phyloP scores from a whole-genome alignment of 768 basidiomycete genomes.

The Lentinula raphanica region DNA sequence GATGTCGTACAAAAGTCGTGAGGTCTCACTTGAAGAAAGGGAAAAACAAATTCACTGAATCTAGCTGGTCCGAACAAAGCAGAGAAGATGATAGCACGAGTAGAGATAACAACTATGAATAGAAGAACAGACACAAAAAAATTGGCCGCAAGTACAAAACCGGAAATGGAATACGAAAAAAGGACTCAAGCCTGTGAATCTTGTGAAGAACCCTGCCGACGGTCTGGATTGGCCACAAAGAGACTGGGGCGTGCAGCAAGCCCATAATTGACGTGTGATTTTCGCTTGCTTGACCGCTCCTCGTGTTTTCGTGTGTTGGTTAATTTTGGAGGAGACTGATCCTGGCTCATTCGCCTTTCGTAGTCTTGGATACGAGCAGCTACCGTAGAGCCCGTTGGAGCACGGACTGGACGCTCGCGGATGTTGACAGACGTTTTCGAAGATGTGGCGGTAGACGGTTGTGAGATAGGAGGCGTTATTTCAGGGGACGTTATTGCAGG shows the following conservation, averaged over 20 bases:
- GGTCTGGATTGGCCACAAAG: constrained; percentile 72
- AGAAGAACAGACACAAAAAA: neutral
- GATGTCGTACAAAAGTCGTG: neutral
- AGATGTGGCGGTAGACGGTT: constrained; percentile 8
- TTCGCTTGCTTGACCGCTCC: constrained; percentile 34
- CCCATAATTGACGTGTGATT: constrained; percentile 52
- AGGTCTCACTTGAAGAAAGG: neutral
- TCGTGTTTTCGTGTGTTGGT: constrained; percentile 39
- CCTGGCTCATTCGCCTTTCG: constrained; percentile 55
- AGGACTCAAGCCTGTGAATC: constrained; percentile 7
- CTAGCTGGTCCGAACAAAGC: neutral
- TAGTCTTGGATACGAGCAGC: constrained; percentile 50
- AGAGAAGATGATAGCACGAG: no score
- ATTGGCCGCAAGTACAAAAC: neutral
- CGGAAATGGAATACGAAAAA: neutral
- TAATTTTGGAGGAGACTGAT: constrained; percentile 27
- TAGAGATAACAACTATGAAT: neutral
- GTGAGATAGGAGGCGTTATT: constrained; percentile 3
- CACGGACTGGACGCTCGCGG: constrained; percentile 12
- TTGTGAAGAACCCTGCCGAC: constrained; percentile 15
- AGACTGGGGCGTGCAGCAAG: constrained; percentile 58
- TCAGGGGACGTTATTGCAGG: constrained; percentile 7
- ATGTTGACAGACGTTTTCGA: neutral
- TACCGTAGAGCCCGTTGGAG: constrained; percentile 29
- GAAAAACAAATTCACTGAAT: neutral